Conservation (phyloP, 2,329 filamentous ascomycete genomes). For the Rutstroemia sp. region DNA sequence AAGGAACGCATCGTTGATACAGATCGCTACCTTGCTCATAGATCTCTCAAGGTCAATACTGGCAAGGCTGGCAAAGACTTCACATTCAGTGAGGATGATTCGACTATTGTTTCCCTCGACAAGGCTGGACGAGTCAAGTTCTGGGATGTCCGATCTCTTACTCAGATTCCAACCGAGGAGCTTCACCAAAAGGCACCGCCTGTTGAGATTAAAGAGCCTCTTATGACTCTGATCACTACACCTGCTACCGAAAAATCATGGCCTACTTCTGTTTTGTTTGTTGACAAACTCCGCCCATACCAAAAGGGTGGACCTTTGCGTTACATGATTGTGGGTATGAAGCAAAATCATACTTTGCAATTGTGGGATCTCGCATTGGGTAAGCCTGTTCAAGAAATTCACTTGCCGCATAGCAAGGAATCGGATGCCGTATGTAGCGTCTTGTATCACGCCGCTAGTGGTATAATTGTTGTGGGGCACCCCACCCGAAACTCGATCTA, state of each 20-base stretch:
- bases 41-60: slow-evolving; percentile 86
- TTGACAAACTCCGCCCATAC: slow-evolving; percentile 93
- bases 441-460: slow-evolving; percentile 83
- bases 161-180: slow-evolving; percentile 31
- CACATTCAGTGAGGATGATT: slow-evolving; percentile 93
- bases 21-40: slow-evolving; percentile 79
- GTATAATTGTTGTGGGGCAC: slow-evolving; percentile 91
- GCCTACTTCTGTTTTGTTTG: slow-evolving; percentile 90
- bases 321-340: slow-evolving; percentile 96
- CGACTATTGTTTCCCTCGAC: slow-evolving; percentile 87
- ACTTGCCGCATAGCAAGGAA: slow-evolving; percentile 91
- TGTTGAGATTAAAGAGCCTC: slow-evolving; percentile 74
- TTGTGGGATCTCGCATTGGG: slow-evolving; percentile 94
- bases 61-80: slow-evolving; percentile 99
- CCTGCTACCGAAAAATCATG: slow-evolving; percentile 88
- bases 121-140: slow-evolving; percentile 96
- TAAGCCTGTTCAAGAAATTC: slow-evolving; percentile 94
- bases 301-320: slow-evolving; percentile 81
- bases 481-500: slow-evolving; percentile 97
- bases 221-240: slow-evolving; percentile 81
- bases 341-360: slow-evolving; percentile 97
- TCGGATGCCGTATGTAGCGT: slow-evolving; percentile 98
- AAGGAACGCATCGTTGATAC: slow-evolving; percentile 71
- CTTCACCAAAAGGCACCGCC: slow-evolving; percentile 26
- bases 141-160: slow-evolving; percentile 88